phyloP scores from a whole-genome alignment of 495 filamentous ascomycete genomes.

The Aspergillus affinis region DNA sequence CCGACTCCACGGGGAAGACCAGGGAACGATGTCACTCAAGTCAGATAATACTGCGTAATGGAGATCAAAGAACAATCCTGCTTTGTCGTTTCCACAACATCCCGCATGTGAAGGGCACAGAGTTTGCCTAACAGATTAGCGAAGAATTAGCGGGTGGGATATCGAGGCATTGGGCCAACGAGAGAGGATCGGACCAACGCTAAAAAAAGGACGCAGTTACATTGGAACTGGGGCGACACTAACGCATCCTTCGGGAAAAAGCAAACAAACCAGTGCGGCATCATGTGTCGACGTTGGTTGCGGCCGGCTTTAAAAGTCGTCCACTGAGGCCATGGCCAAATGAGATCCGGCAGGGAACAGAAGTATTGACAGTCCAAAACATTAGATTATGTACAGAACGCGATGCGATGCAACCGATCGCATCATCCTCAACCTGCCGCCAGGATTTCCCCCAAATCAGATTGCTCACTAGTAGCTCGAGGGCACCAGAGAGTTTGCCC shows the following conservation, averaged over 20 bases:
- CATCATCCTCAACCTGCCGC: too few relatives aligned
- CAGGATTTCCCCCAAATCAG: not conserved
- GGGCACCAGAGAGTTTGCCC: constrained; percentile 22
- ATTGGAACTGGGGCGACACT: not conserved
- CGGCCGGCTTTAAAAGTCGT: too few relatives aligned
- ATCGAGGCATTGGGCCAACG: not conserved
- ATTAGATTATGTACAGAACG: not conserved
- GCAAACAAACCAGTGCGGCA: not conserved
- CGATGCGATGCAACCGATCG: not conserved
- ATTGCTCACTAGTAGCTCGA: constrained; percentile 6
- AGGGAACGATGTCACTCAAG: too few relatives aligned
- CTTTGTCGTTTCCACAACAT: not conserved
- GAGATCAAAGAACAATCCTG: too few relatives aligned
- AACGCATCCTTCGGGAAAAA: not conserved
- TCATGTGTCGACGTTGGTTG: not conserved
- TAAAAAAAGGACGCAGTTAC: not conserved
- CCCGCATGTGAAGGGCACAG: not conserved
- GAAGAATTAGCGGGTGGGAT: not conserved
- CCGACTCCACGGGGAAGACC: not conserved
- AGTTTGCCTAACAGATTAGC: not conserved
- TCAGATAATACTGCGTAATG: too few relatives aligned
- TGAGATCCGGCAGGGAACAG: not conserved
- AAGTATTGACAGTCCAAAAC: not conserved
- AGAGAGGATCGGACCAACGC: not conserved
- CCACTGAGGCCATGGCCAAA: too few relatives aligned